Percentiles rank a stretch among this genome's conserved stretches.
These are phyloP conservation scores for Furcasterigmium furcatum DNA, from an alignment of 2,329 filamentous ascomycete genomes.

Conservation along the genomic window DNA sequence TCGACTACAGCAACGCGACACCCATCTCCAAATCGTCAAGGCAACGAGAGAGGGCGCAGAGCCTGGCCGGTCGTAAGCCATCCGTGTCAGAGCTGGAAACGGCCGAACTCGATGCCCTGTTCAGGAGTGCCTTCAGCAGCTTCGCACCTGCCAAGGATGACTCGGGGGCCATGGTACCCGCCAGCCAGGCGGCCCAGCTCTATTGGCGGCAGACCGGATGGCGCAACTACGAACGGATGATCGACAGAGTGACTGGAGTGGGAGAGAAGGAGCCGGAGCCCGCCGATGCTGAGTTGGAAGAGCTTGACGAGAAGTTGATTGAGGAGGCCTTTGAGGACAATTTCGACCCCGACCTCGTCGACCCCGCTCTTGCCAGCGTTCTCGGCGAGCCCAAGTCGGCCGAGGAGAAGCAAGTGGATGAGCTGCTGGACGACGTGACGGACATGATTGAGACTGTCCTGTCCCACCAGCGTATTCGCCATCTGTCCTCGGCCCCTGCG, in stretches of 20 bases:
- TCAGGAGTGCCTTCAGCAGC: conserved; percentile 74
- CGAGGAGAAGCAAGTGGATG: conserved; percentile 58
- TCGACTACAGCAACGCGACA: conserved; percentile 65
- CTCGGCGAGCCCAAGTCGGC: conserved; percentile 46
- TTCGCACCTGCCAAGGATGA: conserved; percentile 78
- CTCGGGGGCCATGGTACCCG: conserved; percentile 65
- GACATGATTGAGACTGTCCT: conserved; percentile 74
- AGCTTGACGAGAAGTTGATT: conserved; percentile 49
- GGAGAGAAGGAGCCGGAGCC: not conserved
- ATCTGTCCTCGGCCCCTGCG: conserved; percentile 63
- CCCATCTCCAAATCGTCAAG: conserved; percentile 34
- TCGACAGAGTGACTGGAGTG: conserved; percentile 43
- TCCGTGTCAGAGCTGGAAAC: conserved; percentile 54
- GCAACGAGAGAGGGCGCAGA: conserved; percentile 71
- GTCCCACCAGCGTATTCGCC: conserved; percentile 77
- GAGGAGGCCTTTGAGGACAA: conserved; percentile 51
- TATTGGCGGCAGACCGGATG: conserved; percentile 76
- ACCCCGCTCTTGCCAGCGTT: conserved; percentile 53
- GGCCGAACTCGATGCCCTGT: conserved; percentile 70
- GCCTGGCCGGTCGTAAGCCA: conserved; percentile 58
- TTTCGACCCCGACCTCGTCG: conserved; percentile 55
- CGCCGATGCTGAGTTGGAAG: conserved; percentile 14
- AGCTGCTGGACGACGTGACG: conserved; percentile 69
- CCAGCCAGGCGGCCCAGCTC: conserved; percentile 62
- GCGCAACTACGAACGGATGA: conserved; percentile 60